Evolutionary conservation across 306 rosid species (phyloP).

Genomic region (Vigna unguiculata): DNA sequence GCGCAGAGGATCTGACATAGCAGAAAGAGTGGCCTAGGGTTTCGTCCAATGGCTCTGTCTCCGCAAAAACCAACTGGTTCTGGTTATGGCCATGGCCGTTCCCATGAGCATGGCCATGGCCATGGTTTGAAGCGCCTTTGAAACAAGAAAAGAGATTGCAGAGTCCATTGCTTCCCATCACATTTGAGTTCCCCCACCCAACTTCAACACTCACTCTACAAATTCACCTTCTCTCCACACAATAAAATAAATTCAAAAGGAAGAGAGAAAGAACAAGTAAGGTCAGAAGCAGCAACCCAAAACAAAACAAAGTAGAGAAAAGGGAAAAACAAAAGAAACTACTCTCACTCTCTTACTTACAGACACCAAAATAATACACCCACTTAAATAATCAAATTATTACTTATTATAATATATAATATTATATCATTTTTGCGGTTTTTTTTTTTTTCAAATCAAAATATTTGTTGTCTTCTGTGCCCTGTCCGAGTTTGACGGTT

Average conservation of each 20-base stretch:
- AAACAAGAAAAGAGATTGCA: slow-evolving; percentile 78
- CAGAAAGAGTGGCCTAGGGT: slow-evolving; percentile 97
- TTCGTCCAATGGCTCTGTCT: slow-evolving; percentile 73
- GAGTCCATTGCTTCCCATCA: slow-evolving; percentile 83
- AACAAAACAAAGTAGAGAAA: neutral
- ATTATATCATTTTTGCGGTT: neutral
- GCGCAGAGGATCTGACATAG: slow-evolving; percentile 81
- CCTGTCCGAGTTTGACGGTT: slow-evolving; percentile 36
- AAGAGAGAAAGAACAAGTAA: neutral
- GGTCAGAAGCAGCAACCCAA: too few species aligned
- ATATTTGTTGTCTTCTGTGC: slow-evolving; percentile 35
- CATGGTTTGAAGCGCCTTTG: slow-evolving; percentile 38
- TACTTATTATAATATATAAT: neutral
- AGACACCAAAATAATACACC: too few species aligned
- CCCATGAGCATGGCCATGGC: slow-evolving; percentile 36
- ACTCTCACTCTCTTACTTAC: neutral
- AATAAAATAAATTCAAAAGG: neutral
- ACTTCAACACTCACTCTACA: neutral
- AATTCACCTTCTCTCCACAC: neutral
- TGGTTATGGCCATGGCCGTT: slow-evolving; percentile 41
- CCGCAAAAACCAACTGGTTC: slow-evolving; percentile 62
- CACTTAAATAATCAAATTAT: too few species aligned
- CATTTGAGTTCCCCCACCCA: slow-evolving; percentile 59
- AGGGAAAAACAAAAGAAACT: too few species aligned
- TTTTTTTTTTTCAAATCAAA: slow-evolving; percentile 26